Evolutionary conservation across 371 early-diverging fungal species (phyloP), one percentile per base, ranked within the genome.

Genomic region (Nematocida sp.): DNA sequence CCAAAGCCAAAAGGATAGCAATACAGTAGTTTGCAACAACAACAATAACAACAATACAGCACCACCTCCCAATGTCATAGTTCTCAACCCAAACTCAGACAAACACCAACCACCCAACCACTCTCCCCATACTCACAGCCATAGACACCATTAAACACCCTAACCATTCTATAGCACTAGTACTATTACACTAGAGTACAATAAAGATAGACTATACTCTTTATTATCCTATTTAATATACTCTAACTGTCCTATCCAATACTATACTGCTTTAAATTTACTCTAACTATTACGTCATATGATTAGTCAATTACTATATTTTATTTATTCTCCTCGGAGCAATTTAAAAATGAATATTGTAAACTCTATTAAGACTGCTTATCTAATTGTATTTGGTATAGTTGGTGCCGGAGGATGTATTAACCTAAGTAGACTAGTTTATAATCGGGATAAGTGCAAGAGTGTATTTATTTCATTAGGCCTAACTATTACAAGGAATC

Each of bases 1-100:
- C 37, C 32, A 40, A 25, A 46, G 21, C 3, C 29, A 25, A 49
- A 19, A 48, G 1, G 46, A 45, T 38, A 38, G 35, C 5, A 70
- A 37, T 15, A 47, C 17, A 15, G 37, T 70, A 2, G 40, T 35
- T 0, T 63, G 53, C 38, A 67, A 67, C 62, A 67, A 67, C 62
- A 70, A 70, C 74, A 70, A 70, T 23, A 70, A 70, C 49, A 70
- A 70, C 34, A 70, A 48, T 11, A 70, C 47, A 21, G n/a, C 57
- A 37, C 25, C 23, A 5, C 13, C 53, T n/a, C 61, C 43, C 34
- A 75, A 46, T 2, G 46, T 62, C 25, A 60, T 43, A 34, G 51
- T 70, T 0, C 29, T 70, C 11, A 61, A 61, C 38, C 43, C 61
- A 21, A 29, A 34, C 31, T 13, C 64, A 37, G 11, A 40, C 5